phyloP scores from a whole-genome alignment of 2,329 filamentous ascomycete genomes.

The Sphaerulina musiva region DNA sequence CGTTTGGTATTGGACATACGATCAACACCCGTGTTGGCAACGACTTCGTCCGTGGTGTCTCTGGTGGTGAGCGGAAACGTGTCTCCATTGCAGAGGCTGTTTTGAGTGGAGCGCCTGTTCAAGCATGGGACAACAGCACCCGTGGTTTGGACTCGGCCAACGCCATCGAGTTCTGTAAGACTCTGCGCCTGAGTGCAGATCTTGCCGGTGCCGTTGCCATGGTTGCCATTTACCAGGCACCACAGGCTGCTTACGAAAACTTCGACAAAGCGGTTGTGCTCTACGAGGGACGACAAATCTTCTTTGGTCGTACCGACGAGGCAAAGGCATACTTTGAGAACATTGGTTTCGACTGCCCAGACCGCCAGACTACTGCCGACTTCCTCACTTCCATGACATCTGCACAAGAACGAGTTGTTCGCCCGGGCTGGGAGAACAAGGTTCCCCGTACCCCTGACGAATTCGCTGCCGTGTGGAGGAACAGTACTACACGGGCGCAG shows the following conservation, averaged over 20 bases:
- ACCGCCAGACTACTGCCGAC: constrained; percentile 65
- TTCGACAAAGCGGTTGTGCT: constrained; percentile 65
- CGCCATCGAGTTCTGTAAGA: constrained; percentile 68
- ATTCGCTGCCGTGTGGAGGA: constrained; percentile 49
- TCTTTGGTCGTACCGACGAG: constrained; percentile 57
- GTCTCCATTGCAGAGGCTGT: constrained; percentile 76
- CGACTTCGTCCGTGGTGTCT: constrained; percentile 68
- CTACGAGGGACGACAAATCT: constrained; percentile 64
- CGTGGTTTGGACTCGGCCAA: constrained; percentile 69
- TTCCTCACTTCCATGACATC: constrained; percentile 70
- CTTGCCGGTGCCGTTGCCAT: constrained; percentile 59
- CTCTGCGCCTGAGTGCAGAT: constrained; percentile 60
- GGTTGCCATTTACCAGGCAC: constrained; percentile 69
- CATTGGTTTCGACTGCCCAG: constrained; percentile 67
- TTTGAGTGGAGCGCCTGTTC: constrained; percentile 52
- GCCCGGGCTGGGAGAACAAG: constrained; percentile 40
- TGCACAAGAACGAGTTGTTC: constrained; percentile 42
- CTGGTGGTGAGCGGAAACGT: constrained; percentile 69
- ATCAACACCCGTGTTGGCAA: constrained; percentile 67
- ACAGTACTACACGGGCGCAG: constrained; percentile 44
- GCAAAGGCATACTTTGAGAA: constrained; percentile 63
- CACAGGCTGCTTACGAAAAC: constrained; percentile 60
- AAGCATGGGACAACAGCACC: constrained; percentile 75
- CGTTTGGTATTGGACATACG: constrained; percentile 68
- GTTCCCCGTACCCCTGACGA: constrained; percentile 47